Conservation (phyloP, 306 rosid genomes). For the Cicer judaicum region DNA sequence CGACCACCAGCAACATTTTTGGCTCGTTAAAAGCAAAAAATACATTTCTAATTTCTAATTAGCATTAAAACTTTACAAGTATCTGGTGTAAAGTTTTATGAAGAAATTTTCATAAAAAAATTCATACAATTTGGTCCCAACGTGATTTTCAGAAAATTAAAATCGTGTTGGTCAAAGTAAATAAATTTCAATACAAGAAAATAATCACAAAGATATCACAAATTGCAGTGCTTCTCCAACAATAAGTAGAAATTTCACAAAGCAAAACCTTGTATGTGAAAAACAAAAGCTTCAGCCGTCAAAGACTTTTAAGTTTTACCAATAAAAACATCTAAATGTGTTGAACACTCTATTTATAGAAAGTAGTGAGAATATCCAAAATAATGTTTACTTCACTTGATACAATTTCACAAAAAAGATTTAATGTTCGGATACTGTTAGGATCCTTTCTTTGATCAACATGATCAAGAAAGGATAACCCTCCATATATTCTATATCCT, state of each 20-base stretch:
- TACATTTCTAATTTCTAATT: background rate
- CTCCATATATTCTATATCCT: too few species aligned
- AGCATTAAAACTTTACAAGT: constrained; percentile 26
- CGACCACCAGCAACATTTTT: constrained; percentile 11
- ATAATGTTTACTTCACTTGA: background rate
- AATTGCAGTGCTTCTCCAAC: constrained; percentile 20
- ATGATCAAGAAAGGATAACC: too few species aligned
- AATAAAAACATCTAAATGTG: background rate
- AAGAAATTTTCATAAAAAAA: constrained; percentile 21
- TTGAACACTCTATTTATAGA: constrained; percentile 25
- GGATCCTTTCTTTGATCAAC: too few species aligned
- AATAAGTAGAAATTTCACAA: constrained; percentile 18
- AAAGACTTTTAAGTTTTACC: background rate
- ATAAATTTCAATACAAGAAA: constrained; percentile 29
- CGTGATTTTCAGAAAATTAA: constrained; percentile 23
- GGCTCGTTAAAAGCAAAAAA: constrained; percentile 34
- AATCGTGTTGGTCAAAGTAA: background rate
- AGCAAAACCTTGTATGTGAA: constrained; percentile 33
- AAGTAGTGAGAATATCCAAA: constrained; percentile 1
- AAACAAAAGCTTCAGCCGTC: constrained; percentile 12
- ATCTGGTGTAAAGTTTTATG: background rate
- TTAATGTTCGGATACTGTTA: background rate
- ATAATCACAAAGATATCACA: constrained; percentile 13
- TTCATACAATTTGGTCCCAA: constrained; percentile 19
- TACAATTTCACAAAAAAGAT: background rate